Conservation (phyloP, 2,329 filamentous ascomycete genomes). For the Alternaria sp. region DNA sequence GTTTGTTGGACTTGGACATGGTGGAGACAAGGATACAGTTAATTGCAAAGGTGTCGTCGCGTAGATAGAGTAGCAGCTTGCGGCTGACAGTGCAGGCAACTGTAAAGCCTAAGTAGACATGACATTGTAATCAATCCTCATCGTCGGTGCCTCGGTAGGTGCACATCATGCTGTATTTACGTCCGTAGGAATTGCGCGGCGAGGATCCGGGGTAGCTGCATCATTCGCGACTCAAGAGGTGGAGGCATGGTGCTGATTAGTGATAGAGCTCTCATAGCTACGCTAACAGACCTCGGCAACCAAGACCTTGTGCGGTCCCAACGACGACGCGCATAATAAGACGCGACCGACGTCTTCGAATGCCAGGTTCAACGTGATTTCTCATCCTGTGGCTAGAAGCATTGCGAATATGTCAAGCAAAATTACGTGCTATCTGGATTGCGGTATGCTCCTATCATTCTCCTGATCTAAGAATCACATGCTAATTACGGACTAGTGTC, state of each 20-base stretch:
- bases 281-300: conserved; percentile 36
- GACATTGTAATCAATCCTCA: conserved; percentile 9
- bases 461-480: neutral
- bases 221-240: conserved; percentile 3
- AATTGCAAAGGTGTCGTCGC: neutral
- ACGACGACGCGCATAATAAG: conserved; percentile 16
- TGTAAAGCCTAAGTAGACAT: neutral
- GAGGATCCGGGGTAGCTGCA: conserved; percentile 11
- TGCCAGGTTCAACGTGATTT: conserved; percentile 13
- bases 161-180: neutral
- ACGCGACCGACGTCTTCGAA: neutral
- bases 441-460: conserved; percentile 60
- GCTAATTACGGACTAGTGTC: conserved; percentile 64
- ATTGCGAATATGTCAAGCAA: conserved; percentile 63
- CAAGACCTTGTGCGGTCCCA: conserved; percentile 20
- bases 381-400: conserved; percentile 15
- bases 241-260: conserved; percentile 27
- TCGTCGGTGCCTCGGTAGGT: neutral
- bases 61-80: neutral
- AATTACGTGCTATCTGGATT: conserved; percentile 74
- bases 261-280: conserved; percentile 20
- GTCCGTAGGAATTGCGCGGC: neutral
- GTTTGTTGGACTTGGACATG: conserved; percentile 39
- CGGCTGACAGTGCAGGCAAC: neutral
- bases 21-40: neutral